Evolutionary conservation across 169 alveolate species (phyloP), one percentile per base, ranked within the genome.

Genomic region (Babesia caballi): DNA sequence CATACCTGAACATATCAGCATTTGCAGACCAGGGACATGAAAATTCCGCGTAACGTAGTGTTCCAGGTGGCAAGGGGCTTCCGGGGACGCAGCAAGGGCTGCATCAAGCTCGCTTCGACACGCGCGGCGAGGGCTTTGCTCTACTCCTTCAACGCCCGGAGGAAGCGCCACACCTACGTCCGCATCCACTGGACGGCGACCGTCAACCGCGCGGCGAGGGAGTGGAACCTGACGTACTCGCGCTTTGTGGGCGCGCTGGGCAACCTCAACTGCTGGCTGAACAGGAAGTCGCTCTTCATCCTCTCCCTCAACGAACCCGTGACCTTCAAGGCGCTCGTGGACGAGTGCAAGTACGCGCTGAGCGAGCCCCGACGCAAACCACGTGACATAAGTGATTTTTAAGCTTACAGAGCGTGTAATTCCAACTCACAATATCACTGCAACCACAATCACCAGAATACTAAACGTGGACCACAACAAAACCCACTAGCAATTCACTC

Each of bases 131-230:
- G 84, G 49, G 93, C 93, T 12, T 49, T 88, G 74, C 52, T 82
- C 27, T 69, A 88, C 75, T 83, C 91, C 19, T 88, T 73, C 47
- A 78, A 75, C 41, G 80, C 87, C 27, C 50, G 82, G 21, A 60
- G 82, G 66, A 75, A 66, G 36, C 46, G 78, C 15, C 82, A 83
- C 69, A 65, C 74, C 28, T 53, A 77, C 32, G 47, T 77, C 6
- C 44, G 88, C 25, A 85, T 84, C 25, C 93, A 88, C 49, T 88
- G 93, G 93, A 83, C 82, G 28, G 89, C 93, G 19, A 84, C 89
- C 30, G 59, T 88, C 33, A 88, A 88, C 57, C 70, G 93, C 14
- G 91, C 91, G 14, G 75, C 90, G 17, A 83, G 93, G 33, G 93
- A 88, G 68, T 88, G 93, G 93, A 80, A 75, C 51, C 65, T 88